Evolutionary conservation across 176 grass and related monocot species (phyloP), one percentile per base, ranked within the genome.

Genomic region (Zizania latifolia): DNA sequence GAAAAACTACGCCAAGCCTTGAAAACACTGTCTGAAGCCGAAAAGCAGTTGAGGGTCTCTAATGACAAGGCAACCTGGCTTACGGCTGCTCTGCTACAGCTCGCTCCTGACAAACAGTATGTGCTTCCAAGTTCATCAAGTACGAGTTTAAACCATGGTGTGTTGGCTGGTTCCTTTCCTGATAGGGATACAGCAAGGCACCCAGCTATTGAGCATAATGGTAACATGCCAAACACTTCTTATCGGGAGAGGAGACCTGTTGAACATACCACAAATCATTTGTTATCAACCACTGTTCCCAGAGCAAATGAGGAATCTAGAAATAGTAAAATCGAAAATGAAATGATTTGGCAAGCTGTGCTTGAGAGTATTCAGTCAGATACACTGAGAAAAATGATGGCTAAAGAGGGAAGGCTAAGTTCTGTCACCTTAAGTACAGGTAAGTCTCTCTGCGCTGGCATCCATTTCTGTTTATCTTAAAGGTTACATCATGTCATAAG

Each of bases 101-200:
- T 93, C 86, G 91, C 87, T 83, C 91, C 91, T 68, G 91, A 93
- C 57, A 86, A 88, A 81, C 87, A 90, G 46, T 93, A 90, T 82
- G 36, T 85, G 53, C 71, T 90, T 43, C 87, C 84, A 63, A 80
- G 70, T 82, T 90, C 91, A 76, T 93, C 90, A 63, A 89, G 83
- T 29, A 68, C 78, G 21, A 93, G 81, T 80, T 65, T 85, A 16
- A 90, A 83, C 46, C 35, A 82, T 22, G 85, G 68, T 76, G 72
- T 70, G 55, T 48, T 72, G 46, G 38, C 58, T 34, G 62, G 45
- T 73, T 85, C n/a, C n/a, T n/a, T n/a, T n/a, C n/a, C n/a, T n/a
- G n/a, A 79, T 68, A 87, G 78, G 82, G 74, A 80, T 57, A 46
- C 68, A 62, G 65, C 22, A 56, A 83, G 16, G 70, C 32, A 72